Percentiles rank a stretch among this genome's conserved stretches.
These are phyloP conservation scores for Luffa acutangula DNA, from an alignment of 306 rosid genomes.

Conservation along the genomic window DNA sequence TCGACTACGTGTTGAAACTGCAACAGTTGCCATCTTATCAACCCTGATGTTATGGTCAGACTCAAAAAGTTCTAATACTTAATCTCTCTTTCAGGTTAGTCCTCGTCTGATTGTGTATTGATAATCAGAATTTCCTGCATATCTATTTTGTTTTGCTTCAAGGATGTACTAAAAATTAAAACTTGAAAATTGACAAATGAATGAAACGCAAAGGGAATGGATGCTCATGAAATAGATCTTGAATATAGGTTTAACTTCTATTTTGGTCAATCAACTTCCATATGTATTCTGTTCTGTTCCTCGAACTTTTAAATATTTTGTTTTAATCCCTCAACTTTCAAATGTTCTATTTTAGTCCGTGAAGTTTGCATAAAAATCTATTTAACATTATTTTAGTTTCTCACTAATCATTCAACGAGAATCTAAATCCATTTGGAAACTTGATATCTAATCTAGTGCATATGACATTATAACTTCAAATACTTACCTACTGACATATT, in stretches of 20 bases:
- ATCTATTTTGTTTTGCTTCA: neutral
- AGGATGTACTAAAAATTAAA: neutral
- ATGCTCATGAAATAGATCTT: neutral
- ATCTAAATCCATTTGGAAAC: neutral
- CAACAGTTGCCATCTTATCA: conserved; percentile 68
- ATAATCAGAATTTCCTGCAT: neutral
- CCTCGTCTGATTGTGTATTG: neutral
- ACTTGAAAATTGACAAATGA: neutral
- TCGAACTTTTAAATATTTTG: too few species aligned
- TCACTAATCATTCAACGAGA: too few species aligned
- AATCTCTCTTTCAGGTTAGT: conserved; percentile 13
- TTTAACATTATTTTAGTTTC: too few species aligned
- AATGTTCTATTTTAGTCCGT: too few species aligned
- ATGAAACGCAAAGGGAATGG: neutral
- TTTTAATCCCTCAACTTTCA: too few species aligned
- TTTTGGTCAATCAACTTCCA: too few species aligned
- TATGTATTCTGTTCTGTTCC: too few species aligned
- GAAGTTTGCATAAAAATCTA: too few species aligned
- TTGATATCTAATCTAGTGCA: neutral
- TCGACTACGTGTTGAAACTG: conserved; percentile 90
- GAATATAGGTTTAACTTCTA: neutral
- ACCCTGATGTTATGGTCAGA: conserved; percentile 82
- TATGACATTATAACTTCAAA: neutral
- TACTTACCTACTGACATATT: neutral
- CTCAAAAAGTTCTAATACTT: conserved; percentile 18